These are phyloP conservation scores for Themeda triandra DNA, from an alignment of 176 grass and related monocot species.

Conservation along the genomic window DNA sequence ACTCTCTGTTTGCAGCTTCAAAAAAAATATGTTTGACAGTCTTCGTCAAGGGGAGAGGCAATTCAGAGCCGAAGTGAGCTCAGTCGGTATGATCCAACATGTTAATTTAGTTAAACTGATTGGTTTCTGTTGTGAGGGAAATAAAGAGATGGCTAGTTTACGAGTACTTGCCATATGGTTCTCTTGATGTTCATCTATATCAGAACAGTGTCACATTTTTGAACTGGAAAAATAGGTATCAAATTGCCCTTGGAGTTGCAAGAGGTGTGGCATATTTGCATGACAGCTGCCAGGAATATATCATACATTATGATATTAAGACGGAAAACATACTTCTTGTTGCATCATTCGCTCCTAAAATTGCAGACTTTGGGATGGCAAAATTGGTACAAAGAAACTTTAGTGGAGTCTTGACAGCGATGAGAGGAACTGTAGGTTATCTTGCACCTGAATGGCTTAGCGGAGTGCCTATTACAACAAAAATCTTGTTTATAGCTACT, in stretches of 20 bases:
- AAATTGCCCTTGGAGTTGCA: conserved; percentile 44
- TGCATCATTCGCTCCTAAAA: conserved; percentile 9
- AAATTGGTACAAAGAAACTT: conserved; percentile 27
- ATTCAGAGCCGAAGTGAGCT: conserved; percentile 42
- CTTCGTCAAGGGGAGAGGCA: conserved; percentile 55
- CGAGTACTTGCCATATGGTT: conserved; percentile 50
- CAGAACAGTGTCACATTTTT: neutral
- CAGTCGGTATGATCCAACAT: conserved; percentile 46
- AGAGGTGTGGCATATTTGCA: conserved; percentile 59
- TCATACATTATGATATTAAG: conserved; percentile 41
- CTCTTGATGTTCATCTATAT: conserved; percentile 44
- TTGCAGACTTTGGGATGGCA: conserved; percentile 44
- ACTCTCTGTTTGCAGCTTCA: no score
- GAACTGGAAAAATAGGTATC: conserved; percentile 39
- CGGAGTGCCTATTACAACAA: conserved; percentile 3
- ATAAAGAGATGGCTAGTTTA: conserved; percentile 51
- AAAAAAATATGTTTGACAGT: conserved; percentile 41
- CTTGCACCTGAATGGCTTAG: conserved; percentile 41
- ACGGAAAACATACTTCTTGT: conserved; percentile 33
- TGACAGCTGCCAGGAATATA: conserved; percentile 33
- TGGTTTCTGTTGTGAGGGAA: conserved; percentile 53
- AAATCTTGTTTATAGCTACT: conserved; percentile 31
- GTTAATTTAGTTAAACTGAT: conserved; percentile 53
- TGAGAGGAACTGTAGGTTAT: conserved; percentile 33
- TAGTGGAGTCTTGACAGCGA: neutral